Conservation (phyloP, 2,329 filamentous ascomycete genomes). For the Microdochium trichocladiopsis region DNA sequence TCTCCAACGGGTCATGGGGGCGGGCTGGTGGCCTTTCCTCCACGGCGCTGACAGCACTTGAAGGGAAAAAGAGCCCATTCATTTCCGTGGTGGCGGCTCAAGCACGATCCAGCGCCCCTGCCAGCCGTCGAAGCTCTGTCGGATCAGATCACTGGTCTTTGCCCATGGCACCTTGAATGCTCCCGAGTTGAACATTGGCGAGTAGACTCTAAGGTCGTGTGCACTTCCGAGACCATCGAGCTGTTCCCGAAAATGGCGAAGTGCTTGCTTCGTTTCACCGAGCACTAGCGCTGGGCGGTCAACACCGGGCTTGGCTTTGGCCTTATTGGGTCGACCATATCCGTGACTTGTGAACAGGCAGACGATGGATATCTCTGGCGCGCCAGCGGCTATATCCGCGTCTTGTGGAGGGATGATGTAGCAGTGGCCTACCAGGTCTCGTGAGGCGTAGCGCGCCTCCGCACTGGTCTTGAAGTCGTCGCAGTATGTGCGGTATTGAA, state of each 20-base stretch:
- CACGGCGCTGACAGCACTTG: no score
- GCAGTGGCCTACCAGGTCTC: slow-evolving; percentile 14
- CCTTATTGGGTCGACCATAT: slow-evolving; percentile 6
- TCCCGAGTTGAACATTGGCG: slow-evolving; percentile 14
- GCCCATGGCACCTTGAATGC: slow-evolving; percentile 13
- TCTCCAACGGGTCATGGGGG: no score
- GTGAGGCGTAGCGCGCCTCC: slow-evolving; percentile 7
- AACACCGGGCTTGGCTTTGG: slow-evolving; percentile 7
- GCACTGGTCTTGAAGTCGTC: slow-evolving; percentile 6
- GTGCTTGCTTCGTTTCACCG: slow-evolving; percentile 8
- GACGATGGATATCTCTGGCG: slow-evolving; percentile 11
- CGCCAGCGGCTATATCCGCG: slow-evolving; percentile 10
- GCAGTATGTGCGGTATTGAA: slow-evolving; percentile 16
- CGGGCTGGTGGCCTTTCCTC: no score
- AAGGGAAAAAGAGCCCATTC: background rate
- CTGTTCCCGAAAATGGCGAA: slow-evolving; percentile 7
- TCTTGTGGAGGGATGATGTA: slow-evolving; percentile 19
- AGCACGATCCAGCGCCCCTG: slow-evolving; percentile 33
- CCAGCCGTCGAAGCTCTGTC: slow-evolving; percentile 29
- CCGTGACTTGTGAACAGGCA: slow-evolving; percentile 15
- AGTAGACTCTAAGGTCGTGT: slow-evolving; percentile 7
- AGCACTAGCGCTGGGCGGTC: slow-evolving; percentile 8
- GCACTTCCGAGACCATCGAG: slow-evolving; percentile 4
- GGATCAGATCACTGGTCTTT: slow-evolving; percentile 5
- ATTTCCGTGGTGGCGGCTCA: background rate